phyloP scores from a whole-genome alignment of 2,329 filamentous ascomycete genomes.

The Graphilbum fragrans region DNA sequence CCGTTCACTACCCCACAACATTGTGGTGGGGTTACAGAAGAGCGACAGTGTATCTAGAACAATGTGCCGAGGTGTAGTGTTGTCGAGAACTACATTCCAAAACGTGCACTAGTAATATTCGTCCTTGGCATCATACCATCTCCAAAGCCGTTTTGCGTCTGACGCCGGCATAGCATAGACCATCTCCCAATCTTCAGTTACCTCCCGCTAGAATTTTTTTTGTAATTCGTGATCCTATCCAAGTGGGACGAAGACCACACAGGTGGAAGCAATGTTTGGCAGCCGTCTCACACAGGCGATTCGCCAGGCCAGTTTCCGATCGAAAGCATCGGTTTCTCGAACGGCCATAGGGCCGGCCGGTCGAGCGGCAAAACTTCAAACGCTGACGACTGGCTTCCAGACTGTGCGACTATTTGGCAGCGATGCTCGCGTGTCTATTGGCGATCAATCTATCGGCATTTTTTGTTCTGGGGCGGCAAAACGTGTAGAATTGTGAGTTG shows the following conservation, averaged over 20 bases:
- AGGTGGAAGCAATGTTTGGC: not conserved
- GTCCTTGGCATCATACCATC: not conserved
- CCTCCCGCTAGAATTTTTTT: too few relatives aligned
- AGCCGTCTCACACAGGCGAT: not conserved
- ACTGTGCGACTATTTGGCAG: not conserved
- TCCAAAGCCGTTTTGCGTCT: not conserved
- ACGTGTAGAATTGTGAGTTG: conserved; percentile 7
- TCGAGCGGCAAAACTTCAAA: not conserved
- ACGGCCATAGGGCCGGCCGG: not conserved
- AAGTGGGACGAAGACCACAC: too few relatives aligned
- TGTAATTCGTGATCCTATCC: too few relatives aligned
- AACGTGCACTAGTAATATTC: not conserved
- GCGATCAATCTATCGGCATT: conserved; percentile 8
- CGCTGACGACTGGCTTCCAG: not conserved
- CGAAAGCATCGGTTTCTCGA: not conserved
- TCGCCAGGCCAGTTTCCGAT: not conserved
- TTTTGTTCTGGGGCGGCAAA: conserved; percentile 11
- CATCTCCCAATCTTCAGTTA: too few relatives aligned
- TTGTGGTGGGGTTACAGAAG: not conserved
- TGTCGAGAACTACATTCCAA: not conserved
- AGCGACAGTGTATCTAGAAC: not conserved
- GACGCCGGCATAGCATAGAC: not conserved
- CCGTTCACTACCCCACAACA: too few relatives aligned
- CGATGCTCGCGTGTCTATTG: conserved; percentile 5
- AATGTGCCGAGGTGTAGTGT: not conserved